Conservation (phyloP, 208 protist species). For the Jaenimonas drosophilae region DNA sequence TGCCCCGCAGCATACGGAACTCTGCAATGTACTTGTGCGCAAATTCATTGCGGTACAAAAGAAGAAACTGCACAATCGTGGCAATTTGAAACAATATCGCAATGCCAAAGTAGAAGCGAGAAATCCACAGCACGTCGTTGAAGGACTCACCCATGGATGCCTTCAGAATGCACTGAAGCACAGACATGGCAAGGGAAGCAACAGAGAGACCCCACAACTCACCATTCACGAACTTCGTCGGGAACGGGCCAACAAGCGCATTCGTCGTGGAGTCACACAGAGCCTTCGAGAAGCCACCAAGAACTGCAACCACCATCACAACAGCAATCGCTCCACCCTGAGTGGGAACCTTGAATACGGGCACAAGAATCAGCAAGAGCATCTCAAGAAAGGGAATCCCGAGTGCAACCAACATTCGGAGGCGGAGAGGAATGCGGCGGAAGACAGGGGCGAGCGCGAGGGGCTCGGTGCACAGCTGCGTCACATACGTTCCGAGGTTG, state of each 20-base stretch:
- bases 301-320: constrained; percentile 15
- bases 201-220: constrained; percentile 22
- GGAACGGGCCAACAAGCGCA: constrained; percentile 40
- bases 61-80: constrained; percentile 7
- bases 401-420: constrained; percentile 13
- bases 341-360: constrained; percentile 3
- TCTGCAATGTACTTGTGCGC: constrained; percentile 24
- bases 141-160: constrained; percentile 13
- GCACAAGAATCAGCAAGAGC: constrained; percentile 18
- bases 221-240: constrained; percentile 23
- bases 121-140: constrained; percentile 5
- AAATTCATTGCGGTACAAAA: constrained; percentile 15
- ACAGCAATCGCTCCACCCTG: constrained; percentile 16
- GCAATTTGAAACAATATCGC: constrained; percentile 16
- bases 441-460: constrained; percentile 17
- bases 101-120: constrained; percentile 27
- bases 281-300: constrained; percentile 21
- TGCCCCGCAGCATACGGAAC: constrained; percentile 7
- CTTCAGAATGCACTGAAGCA: constrained; percentile 27
- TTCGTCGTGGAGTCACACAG: constrained; percentile 38
- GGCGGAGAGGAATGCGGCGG: constrained; percentile 13
- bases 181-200: constrained; percentile 13
- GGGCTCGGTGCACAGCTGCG: constrained; percentile 14
- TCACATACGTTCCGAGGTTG: constrained; percentile 18
- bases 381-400: constrained; percentile 9